Evolutionary conservation across 768 basidiomycete genomes (phyloP).

Genomic region (Tulasnella calospora): DNA sequence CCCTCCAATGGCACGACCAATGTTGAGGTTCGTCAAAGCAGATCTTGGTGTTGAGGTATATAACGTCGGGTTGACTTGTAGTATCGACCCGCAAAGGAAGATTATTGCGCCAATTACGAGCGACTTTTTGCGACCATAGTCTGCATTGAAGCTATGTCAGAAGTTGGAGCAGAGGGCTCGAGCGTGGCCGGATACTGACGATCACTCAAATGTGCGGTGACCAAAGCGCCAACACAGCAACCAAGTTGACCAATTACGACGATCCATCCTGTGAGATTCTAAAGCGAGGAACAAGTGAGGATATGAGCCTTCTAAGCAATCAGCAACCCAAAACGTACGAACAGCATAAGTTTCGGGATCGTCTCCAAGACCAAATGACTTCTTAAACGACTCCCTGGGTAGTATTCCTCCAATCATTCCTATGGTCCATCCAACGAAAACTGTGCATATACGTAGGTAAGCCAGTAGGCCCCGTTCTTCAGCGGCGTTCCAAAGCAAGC

Average conservation of each 20-base stretch:
- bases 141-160: conserved; percentile 38
- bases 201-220: neutral
- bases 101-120: conserved; percentile 46
- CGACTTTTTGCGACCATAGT: conserved; percentile 48
- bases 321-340: neutral
- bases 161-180: conserved; percentile 28
- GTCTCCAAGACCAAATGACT: conserved; percentile 2
- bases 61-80: conserved; percentile 41
- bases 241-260: conserved; percentile 51
- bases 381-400: neutral
- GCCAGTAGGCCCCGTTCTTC: neutral
- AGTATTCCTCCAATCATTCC: conserved; percentile 5
- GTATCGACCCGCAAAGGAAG: conserved; percentile 46
- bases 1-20: conserved; percentile 34
- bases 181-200: conserved; percentile 38
- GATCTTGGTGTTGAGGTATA: neutral
- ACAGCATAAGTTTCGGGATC: conserved; percentile 1
- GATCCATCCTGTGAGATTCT: conserved; percentile 48
- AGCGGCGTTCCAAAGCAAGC: neutral
- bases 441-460: neutral
- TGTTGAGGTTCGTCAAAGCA: conserved; percentile 39
- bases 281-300: conserved; percentile 25
- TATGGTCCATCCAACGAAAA: neutral
- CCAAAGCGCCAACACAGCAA: conserved; percentile 32
- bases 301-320: neutral